phyloP scores from a whole-genome alignment of 371 early-diverging fungal genomes.

The Gilbertella persicaria region DNA sequence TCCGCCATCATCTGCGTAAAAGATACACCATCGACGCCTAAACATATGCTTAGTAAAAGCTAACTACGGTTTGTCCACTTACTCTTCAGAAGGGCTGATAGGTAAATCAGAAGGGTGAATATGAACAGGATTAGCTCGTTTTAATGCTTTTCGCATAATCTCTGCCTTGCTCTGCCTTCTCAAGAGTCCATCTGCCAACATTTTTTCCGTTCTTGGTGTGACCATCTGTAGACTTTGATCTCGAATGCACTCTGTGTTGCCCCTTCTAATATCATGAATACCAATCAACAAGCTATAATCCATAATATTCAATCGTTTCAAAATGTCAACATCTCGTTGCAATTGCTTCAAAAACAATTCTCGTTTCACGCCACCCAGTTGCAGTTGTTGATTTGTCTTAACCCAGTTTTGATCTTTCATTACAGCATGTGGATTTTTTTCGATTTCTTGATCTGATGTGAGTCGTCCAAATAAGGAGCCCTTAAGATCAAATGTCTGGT shows the following conservation, averaged over 20 bases:
- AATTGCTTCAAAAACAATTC: constrained; percentile 79
- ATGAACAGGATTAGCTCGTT: constrained; percentile 63
- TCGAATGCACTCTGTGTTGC: constrained; percentile 85
- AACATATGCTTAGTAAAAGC: background rate
- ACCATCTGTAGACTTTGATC: constrained; percentile 85
- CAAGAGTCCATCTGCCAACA: constrained; percentile 24
- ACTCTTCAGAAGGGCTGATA: constrained; percentile 44
- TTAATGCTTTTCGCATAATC: constrained; percentile 64
- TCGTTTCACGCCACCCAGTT: constrained; percentile 85
- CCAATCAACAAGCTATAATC: constrained; percentile 96
- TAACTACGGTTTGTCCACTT: constrained; percentile 5
- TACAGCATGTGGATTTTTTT: constrained; percentile 76
- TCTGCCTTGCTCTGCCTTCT: constrained; percentile 52
- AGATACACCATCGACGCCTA: constrained; percentile 67
- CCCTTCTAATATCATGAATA: constrained; percentile 79
- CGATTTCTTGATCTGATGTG: constrained; percentile 74
- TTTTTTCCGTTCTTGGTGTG: constrained; percentile 52
- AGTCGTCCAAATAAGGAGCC: constrained; percentile 90
- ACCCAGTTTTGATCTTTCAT: constrained; percentile 97
- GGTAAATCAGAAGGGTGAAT: constrained; percentile 51
- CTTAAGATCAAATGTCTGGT: constrained; percentile 94
- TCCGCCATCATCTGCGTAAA: constrained; percentile 90
- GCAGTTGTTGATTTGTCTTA: constrained; percentile 64
- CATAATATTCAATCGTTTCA: constrained; percentile 88
- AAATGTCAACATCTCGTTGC: constrained; percentile 78